These are phyloP conservation scores for Neofusicoccum umdonicola DNA, from an alignment of 2,329 filamentous ascomycete genomes.

Conservation along the genomic window DNA sequence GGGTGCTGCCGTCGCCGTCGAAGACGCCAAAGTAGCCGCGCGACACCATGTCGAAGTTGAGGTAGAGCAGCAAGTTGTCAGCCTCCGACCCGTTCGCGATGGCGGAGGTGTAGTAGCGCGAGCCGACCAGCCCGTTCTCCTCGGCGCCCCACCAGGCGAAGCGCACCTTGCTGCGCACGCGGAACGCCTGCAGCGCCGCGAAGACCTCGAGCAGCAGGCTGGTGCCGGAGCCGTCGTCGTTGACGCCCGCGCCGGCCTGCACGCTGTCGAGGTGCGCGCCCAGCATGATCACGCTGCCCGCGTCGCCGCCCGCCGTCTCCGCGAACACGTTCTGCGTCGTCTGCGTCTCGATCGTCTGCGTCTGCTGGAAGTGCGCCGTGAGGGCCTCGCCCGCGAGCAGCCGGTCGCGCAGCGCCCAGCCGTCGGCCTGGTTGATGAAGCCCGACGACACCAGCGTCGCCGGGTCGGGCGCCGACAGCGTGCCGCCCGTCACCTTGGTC, in stretches of 20 bases:
- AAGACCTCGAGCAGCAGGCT: conserved; percentile 61
- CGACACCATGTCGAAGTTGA: conserved; percentile 65
- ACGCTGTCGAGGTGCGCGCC: conserved; percentile 21
- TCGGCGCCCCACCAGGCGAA: conserved; percentile 69
- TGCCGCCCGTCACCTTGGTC: conserved; percentile 40
- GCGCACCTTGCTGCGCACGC: conserved; percentile 63
- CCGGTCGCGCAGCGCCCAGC: conserved; percentile 39
- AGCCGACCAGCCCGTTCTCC: conserved; percentile 62
- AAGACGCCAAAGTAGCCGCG: conserved; percentile 19
- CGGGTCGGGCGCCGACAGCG: conserved; percentile 38
- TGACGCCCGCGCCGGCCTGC: conserved; percentile 56
- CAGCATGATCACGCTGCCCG: conserved; percentile 46
- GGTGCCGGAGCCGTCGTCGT: conserved; percentile 48
- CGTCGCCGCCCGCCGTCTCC: conserved; percentile 59
- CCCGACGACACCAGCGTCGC: conserved; percentile 37
- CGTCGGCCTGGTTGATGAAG: conserved; percentile 46
- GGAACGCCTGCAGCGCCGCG: conserved; percentile 56
- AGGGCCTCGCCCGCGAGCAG: conserved; percentile 42
- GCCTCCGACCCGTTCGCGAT: conserved; percentile 52
- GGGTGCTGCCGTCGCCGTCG: conserved; percentile 28
- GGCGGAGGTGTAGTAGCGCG: conserved; percentile 48
- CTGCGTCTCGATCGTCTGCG: conserved; percentile 50
- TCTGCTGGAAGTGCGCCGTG: conserved; percentile 44
- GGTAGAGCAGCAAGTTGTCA: conserved; percentile 61
- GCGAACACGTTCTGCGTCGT: conserved; percentile 61